Evolutionary conservation across 306 rosid genomes (phyloP).

Genomic region (Quercus glauca): DNA sequence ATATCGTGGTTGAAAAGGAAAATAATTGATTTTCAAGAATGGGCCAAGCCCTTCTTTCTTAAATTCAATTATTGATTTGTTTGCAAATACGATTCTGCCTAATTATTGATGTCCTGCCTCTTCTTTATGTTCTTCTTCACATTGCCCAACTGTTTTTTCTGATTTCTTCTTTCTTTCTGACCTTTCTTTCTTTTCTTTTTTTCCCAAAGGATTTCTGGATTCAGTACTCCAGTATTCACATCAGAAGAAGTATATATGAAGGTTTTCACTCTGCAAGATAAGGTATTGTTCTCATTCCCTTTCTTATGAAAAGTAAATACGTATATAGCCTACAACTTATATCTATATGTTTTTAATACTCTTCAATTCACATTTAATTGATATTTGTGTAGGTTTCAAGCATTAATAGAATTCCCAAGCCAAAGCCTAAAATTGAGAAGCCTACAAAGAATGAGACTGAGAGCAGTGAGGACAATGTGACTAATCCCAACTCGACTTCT

Average conservation of each 20-base stretch:
- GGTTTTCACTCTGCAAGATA: conserved; percentile 59
- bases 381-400: conserved; percentile 47
- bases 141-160: too few relatives aligned
- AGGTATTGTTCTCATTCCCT: conserved; percentile 50
- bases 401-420: conserved; percentile 78
- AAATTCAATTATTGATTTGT: background rate
- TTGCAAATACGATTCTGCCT: background rate
- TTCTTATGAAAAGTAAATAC: background rate
- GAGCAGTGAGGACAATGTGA: conserved; percentile 34
- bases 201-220: conserved; percentile 53
- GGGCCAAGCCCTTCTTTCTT: background rate
- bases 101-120: background rate
- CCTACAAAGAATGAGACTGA: conserved; percentile 58
- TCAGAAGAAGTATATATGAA: conserved; percentile 74
- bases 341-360: conserved; percentile 10
- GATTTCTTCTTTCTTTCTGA: background rate
- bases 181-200: conserved; percentile 17
- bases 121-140: background rate
- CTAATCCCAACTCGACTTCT: conserved; percentile 40
- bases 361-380: background rate
- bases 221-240: conserved; percentile 69
- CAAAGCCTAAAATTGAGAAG: conserved; percentile 81
- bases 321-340: conserved; percentile 12
- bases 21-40: background rate
- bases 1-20: too few relatives aligned